A percentile compares a stretch with the other conserved stretches of the same genome.
phyloP scores from a whole-genome alignment of 768 basidiomycete species.

The Phlegmacium glaucopus region DNA sequence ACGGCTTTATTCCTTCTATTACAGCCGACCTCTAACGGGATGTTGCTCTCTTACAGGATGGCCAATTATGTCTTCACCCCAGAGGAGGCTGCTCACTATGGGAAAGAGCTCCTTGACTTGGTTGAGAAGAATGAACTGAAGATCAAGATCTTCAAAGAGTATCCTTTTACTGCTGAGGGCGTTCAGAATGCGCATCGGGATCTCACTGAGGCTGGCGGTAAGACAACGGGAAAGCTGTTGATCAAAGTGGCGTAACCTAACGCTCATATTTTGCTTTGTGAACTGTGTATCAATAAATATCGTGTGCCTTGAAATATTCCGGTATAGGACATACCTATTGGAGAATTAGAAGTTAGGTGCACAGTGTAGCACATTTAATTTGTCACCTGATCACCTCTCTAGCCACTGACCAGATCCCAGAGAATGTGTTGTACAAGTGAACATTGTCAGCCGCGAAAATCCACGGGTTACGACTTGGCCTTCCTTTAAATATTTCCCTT shows the following conservation, averaged over 20 bases:
- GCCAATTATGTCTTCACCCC: slow-evolving; percentile 69
- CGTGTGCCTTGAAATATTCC: too few relatives aligned
- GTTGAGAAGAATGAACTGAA: slow-evolving; percentile 59
- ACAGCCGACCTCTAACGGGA: not conserved
- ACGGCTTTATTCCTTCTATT: slow-evolving; percentile 17
- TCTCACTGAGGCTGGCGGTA: slow-evolving; percentile 56
- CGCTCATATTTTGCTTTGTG: too few relatives aligned
- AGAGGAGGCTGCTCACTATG: slow-evolving; percentile 70
- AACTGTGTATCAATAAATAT: too few relatives aligned
- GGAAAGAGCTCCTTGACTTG: slow-evolving; percentile 58
- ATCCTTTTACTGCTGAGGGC: slow-evolving; percentile 81
- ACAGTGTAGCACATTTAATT: too few relatives aligned
- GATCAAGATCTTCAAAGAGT: slow-evolving; percentile 70
- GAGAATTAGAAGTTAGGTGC: too few relatives aligned
- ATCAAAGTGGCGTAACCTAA: slow-evolving; percentile 59
- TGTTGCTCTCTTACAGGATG: slow-evolving; percentile 41
- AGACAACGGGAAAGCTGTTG: slow-evolving; percentile 83
- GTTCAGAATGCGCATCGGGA: slow-evolving; percentile 75
- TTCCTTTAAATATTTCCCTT: too few relatives aligned
- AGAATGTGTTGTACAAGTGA: too few relatives aligned
- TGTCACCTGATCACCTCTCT: too few relatives aligned
- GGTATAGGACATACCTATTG: too few relatives aligned
- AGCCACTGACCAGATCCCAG: too few relatives aligned
- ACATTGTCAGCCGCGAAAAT: too few relatives aligned
- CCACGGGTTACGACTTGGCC: too few relatives aligned